Evolutionary conservation across 805 yeast species (phyloP).

Genomic region (Spathaspora girioi): DNA sequence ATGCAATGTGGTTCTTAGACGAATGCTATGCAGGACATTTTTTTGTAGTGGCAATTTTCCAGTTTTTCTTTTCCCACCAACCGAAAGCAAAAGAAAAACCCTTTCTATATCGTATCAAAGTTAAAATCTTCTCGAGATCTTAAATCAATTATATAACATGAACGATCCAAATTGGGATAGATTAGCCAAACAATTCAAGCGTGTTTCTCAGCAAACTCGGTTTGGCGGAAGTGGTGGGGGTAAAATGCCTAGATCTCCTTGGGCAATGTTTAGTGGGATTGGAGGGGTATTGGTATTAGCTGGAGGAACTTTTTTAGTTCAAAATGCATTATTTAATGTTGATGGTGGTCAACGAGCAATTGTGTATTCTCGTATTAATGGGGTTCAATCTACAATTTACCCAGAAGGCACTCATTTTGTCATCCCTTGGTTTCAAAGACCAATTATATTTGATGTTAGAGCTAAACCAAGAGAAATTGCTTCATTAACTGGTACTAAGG

Average conservation of each 20-base stretch:
- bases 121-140: not conserved
- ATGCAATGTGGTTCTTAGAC: not conserved
- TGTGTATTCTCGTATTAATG: slow-evolving; percentile 81
- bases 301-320: slow-evolving; percentile 37
- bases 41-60: not conserved
- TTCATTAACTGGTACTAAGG: slow-evolving; percentile 95
- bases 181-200: slow-evolving; percentile 39
- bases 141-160: slow-evolving; percentile 15
- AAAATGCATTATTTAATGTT: slow-evolving; percentile 53
- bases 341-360: slow-evolving; percentile 99
- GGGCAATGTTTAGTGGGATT: slow-evolving; percentile 37
- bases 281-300: slow-evolving; percentile 40
- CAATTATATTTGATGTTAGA: slow-evolving; percentile 88
- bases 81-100: not conserved
- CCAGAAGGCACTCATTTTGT: slow-evolving; percentile 94
- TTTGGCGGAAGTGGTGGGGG: slow-evolving; percentile 12
- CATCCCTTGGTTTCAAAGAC: slow-evolving; percentile 92
- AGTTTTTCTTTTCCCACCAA: not conserved
- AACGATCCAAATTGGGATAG: slow-evolving; percentile 42
- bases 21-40: not conserved
- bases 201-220: slow-evolving; percentile 29
- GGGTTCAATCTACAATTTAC: slow-evolving; percentile 78
- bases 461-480: slow-evolving; percentile 97
- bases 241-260: slow-evolving; percentile 32
- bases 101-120: not conserved